Evolutionary conservation across 805 yeast genomes (phyloP), one percentile per base, ranked within the genome.

Genomic region (Pichia nanzhaoensis): DNA sequence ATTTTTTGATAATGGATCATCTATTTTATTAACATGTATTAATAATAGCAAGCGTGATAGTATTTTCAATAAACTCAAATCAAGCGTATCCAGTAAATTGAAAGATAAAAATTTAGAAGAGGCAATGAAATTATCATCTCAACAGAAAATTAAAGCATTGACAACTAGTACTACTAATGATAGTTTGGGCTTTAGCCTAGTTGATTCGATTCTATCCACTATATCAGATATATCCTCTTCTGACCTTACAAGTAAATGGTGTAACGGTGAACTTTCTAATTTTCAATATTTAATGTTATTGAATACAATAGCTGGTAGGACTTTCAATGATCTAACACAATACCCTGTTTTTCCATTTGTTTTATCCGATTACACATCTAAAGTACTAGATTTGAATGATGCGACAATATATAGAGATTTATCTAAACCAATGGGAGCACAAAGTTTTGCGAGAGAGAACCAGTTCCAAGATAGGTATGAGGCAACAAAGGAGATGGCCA

Each of bases 341-440:
- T 88, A 88, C 56, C 96, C 96, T 0, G 83, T 89, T 1, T 89
- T 88, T 54, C 96, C 96, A 0, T 88, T 95, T 95, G 87, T 88
- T 0, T 74, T 88, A 48, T 81, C 93, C 0, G 95, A 88, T 58
- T 87, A 88, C 57, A 71, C 76, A 1, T 84, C 93, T 54, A 79
- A 78, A 2, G 74, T 65, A 12, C 64, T 88, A n/a, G 89, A 88
- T 58, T 65, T 89, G 36, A 58, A 64, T 3, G 68, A 86, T 53
- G 81, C 85, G 0, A 65, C 68, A 8, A 65, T 82, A 0, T 88
- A 73, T 57, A 68, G 96, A 52, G 95, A 88, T 57, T 65, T 88
- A 20, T 73, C 86, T 0, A 86, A 84, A 55, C 96, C 96, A 1
- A 89, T 88, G 96, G 96, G 96, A 1, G 95, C 90, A 0, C 96